phyloP scores from a whole-genome alignment of 148 eudicot genomes.

The Arbutus unedo region DNA sequence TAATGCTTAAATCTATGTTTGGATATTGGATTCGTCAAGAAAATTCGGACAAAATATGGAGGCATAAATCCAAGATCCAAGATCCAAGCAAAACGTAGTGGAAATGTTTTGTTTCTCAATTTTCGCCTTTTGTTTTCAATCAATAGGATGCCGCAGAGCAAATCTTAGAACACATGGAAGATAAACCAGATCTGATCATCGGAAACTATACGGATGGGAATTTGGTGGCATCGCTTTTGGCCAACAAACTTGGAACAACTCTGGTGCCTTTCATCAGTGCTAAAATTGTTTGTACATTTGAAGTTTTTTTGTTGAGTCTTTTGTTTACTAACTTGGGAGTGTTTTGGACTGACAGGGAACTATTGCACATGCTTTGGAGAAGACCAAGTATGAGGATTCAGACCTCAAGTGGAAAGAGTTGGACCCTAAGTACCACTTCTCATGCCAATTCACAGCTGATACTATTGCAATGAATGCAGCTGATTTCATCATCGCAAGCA shows the following conservation, averaged over 20 bases:
- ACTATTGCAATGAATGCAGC: constrained; percentile 87
- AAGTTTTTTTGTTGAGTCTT: not conserved
- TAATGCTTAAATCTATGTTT: not conserved
- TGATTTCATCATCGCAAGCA: constrained; percentile 93
- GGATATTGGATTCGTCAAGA: not conserved
- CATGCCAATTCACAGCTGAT: constrained; percentile 95
- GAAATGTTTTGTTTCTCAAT: not conserved
- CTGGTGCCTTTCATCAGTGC: constrained; percentile 32
- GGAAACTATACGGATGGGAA: constrained; percentile 98
- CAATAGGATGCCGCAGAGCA: constrained; percentile 72
- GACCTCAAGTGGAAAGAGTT: constrained; percentile 83
- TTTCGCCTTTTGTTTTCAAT: not conserved
- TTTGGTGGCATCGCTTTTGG: constrained; percentile 88
- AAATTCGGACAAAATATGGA: not conserved
- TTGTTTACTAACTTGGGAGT: not conserved
- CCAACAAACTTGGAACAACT: constrained; percentile 81
- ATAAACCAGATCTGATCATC: constrained; percentile 85
- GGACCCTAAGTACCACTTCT: constrained; percentile 84
- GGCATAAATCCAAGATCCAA: not conserved
- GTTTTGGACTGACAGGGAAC: constrained; percentile 49
- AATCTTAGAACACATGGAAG: constrained; percentile 70
- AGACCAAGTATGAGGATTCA: constrained; percentile 95
- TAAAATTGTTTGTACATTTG: not conserved
- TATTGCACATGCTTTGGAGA: constrained; percentile 95
- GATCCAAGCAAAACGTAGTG: not conserved